Conservation (phyloP, 176 grass and related monocot species). For the Oryza glumipatula region DNA sequence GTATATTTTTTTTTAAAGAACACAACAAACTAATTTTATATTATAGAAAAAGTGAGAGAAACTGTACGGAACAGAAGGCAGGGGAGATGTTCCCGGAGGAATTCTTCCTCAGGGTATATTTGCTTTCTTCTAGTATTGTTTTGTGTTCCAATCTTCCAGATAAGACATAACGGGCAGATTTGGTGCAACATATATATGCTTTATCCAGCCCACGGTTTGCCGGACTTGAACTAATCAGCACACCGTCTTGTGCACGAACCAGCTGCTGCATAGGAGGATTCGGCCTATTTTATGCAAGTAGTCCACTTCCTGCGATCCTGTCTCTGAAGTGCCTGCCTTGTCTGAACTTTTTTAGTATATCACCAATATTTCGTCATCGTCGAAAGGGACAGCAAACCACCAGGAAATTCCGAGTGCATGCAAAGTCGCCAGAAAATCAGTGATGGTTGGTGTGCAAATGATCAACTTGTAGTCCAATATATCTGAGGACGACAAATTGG, state of each 20-base stretch:
- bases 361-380: background rate
- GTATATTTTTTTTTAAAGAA: background rate
- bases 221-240: constrained; percentile 13
- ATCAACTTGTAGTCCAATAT: background rate
- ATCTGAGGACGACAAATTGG: background rate
- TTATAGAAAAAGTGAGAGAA: too few relatives aligned
- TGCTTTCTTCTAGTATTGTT: background rate
- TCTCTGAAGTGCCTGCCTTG: constrained; percentile 27
- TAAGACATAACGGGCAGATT: constrained; percentile 7
- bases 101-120: background rate
- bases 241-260: constrained; percentile 33
- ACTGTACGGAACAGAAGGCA: too few relatives aligned
- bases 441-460: constrained; percentile 4
- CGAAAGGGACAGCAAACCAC: background rate
- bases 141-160: constrained; percentile 13
- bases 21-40: too few relatives aligned
- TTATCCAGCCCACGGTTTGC: constrained; percentile 38
- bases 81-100: too few relatives aligned
- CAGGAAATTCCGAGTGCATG: background rate
- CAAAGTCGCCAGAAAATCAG: background rate
- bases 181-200: background rate
- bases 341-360: background rate
- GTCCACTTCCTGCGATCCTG: constrained; percentile 17
- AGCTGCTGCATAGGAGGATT: constrained; percentile 26
- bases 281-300: background rate